Conservation (phyloP, 1,139 yeast species). For the Suzukiozyma palmioleophila region DNA sequence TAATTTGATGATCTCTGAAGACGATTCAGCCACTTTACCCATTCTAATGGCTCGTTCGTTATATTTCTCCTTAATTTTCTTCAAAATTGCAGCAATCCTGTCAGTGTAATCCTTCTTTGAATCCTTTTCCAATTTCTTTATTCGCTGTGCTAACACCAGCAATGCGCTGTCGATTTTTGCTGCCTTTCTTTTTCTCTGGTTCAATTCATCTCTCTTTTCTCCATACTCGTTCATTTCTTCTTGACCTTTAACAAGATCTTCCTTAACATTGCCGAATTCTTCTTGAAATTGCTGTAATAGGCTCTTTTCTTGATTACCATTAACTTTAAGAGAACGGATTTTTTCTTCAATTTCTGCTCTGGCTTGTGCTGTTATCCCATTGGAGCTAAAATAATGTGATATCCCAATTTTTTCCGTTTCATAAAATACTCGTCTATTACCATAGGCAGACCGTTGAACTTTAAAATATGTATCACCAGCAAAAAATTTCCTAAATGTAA, state of each 20-base stretch:
- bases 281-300: slow-evolving; percentile 8
- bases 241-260: slow-evolving; percentile 11
- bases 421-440: slow-evolving; percentile 46
- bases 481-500: slow-evolving; percentile 51
- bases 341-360: slow-evolving; percentile 18
- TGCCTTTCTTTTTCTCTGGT: slow-evolving; percentile 12
- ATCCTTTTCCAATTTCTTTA: slow-evolving; percentile 21
- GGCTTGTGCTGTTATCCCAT: slow-evolving; percentile 40
- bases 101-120: slow-evolving; percentile 27
- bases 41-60: slow-evolving; percentile 15
- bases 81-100: slow-evolving; percentile 20
- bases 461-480: slow-evolving; percentile 54
- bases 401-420: slow-evolving; percentile 30
- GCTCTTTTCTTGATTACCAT: slow-evolving; percentile 8
- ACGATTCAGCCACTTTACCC: slow-evolving; percentile 11
- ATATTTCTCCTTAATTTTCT: slow-evolving; percentile 22
- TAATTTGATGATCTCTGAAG: slow-evolving; percentile 18
- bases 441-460: slow-evolving; percentile 55
- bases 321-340: slow-evolving; percentile 15
- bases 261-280: slow-evolving; percentile 10
- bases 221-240: slow-evolving; percentile 10
- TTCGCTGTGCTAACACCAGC: slow-evolving; percentile 18
- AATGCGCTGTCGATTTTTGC: slow-evolving; percentile 20
- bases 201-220: slow-evolving; percentile 6
- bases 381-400: slow-evolving; percentile 35